A percentile compares a stretch with the other conserved stretches of the same genome.
Evolutionary conservation across 2,329 filamentous ascomycete genomes (phyloP).

Genomic region (Aureobasidium sp.): DNA sequence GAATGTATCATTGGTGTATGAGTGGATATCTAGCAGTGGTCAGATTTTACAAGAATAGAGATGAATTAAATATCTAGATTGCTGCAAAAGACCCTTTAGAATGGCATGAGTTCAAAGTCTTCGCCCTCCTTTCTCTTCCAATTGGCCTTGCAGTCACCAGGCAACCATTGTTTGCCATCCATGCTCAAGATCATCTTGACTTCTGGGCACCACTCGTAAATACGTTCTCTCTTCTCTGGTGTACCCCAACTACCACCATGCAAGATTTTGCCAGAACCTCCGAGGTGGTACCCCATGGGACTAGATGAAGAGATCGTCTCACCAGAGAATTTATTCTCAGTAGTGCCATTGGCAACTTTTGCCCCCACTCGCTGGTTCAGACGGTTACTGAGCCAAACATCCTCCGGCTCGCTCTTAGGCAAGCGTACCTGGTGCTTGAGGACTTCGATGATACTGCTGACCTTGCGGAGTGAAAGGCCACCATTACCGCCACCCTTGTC

Average conservation of each 20-base stretch:
- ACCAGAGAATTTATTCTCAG: not conserved
- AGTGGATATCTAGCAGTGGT: too few species aligned
- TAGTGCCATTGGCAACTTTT: not conserved
- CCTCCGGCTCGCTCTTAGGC: not conserved
- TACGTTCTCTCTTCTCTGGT: not conserved
- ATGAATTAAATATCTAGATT: not conserved
- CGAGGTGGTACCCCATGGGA: not conserved
- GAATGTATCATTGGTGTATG: not conserved
- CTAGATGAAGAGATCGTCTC: not conserved
- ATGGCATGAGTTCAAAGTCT: not conserved
- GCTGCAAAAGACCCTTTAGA: not conserved
- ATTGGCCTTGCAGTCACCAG: not conserved
- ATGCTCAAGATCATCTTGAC: constrained; percentile 1
- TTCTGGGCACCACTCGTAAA: not conserved
- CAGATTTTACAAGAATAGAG: not conserved
- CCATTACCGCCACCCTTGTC: not conserved
- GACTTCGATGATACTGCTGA: not conserved
- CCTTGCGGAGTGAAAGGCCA: not conserved
- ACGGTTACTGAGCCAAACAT: not conserved
- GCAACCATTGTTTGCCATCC: not conserved
- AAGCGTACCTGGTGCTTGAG: not conserved
- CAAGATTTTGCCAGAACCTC: not conserved
- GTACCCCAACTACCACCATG: not conserved
- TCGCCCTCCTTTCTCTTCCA: not conserved
- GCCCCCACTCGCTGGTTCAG: not conserved